Percentiles rank a stretch among this genome's conserved stretches.
Conservation (phyloP, 257 asterid species). For the Nicotiana noctiflora region DNA sequence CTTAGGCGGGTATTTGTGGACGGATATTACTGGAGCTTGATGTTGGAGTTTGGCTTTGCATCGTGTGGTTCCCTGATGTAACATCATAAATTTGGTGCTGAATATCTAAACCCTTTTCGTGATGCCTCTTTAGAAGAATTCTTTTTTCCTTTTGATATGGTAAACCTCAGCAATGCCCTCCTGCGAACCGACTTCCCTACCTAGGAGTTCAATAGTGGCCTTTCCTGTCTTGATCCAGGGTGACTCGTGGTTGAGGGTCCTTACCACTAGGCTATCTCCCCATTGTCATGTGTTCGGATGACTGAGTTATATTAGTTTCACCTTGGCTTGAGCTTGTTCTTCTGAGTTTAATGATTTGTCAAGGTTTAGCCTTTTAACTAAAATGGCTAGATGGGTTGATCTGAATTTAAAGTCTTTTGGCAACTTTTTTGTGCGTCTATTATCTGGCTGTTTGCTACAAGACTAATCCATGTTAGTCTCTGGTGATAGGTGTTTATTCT, state of each 20-base stretch:
- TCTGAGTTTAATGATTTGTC: neutral
- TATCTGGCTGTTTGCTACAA: neutral
- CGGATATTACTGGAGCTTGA: neutral
- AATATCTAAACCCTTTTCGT: neutral
- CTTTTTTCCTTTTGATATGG: neutral
- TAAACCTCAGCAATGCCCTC: neutral
- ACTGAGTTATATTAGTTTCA: neutral
- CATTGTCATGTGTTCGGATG: neutral
- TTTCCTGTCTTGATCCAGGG: neutral
- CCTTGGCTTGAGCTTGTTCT: neutral
- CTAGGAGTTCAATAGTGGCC: neutral
- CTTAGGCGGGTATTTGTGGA: no score
- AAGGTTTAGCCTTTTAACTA: neutral
- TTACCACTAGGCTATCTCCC: neutral
- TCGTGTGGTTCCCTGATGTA: neutral
- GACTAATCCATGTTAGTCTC: constrained; percentile 16
- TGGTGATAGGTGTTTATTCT: constrained; percentile 64
- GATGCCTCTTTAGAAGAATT: neutral
- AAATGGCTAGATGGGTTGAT: neutral
- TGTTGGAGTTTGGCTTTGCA: neutral
- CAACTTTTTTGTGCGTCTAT: neutral
- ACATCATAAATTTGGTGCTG: neutral
- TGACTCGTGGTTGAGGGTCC: neutral
- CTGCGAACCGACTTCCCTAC: neutral
- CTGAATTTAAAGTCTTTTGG: neutral